Conservation (phyloP, 2,329 filamentous ascomycete species). For the Fragosphaeria purpurea region DNA sequence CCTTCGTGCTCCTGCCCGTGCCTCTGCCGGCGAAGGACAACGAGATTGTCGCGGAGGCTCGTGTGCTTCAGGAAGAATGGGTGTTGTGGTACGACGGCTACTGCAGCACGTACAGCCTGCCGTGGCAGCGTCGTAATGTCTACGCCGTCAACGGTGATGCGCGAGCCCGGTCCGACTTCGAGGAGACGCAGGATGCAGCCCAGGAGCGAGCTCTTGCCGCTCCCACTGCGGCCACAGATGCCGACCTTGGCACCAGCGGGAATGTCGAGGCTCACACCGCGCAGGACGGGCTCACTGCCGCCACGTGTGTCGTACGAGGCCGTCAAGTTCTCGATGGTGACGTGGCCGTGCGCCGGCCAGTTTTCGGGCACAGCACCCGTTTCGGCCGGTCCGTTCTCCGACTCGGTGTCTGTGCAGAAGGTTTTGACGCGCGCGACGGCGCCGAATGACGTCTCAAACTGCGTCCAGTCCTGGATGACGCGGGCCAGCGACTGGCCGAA, state of each 20-base stretch:
- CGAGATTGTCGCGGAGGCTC: not conserved
- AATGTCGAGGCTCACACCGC: constrained; percentile 59
- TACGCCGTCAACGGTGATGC: constrained; percentile 33
- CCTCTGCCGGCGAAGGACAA: not conserved
- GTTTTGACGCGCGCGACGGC: constrained; percentile 13
- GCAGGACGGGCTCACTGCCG: constrained; percentile 33
- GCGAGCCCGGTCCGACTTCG: constrained; percentile 26
- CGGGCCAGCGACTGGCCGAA: constrained; percentile 11
- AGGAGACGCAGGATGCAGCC: constrained; percentile 36
- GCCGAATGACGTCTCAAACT: constrained; percentile 15
- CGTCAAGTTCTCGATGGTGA: constrained; percentile 5
- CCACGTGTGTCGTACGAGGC: not conserved
- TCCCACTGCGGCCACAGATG: constrained; percentile 68
- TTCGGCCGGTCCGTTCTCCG: not conserved
- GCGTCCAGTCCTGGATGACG: constrained; percentile 15
- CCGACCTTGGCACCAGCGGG: constrained; percentile 50
- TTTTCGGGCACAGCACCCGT: not conserved
- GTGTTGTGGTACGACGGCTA: constrained; percentile 40
- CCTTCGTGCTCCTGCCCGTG: not conserved
- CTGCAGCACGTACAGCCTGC: constrained; percentile 16
- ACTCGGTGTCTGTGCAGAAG: not conserved
- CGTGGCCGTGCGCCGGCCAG: constrained; percentile 5
- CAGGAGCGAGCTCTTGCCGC: constrained; percentile 18
- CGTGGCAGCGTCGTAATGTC: constrained; percentile 20
- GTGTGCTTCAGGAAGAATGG: not conserved